A percentile compares a stretch with the other conserved stretches of the same genome.
Evolutionary conservation across 78 protist species (phyloP).

Genomic region (Cavenderia fasciculata): DNA sequence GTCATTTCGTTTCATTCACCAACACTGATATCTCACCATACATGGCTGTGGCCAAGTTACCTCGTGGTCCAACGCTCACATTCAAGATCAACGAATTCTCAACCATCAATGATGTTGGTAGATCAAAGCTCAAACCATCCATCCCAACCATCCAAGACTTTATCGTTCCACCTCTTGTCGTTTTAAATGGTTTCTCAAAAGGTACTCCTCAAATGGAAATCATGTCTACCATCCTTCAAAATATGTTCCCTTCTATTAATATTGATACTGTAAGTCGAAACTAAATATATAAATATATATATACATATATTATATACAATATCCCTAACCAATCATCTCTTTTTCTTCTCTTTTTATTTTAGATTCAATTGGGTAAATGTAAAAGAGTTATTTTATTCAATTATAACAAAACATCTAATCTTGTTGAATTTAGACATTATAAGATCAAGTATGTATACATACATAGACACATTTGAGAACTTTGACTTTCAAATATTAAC

Average conservation of each 20-base stretch:
- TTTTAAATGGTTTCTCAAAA: slow-evolving; percentile 83
- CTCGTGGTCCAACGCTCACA: slow-evolving; percentile 91
- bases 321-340: not conserved
- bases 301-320: not conserved
- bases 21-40: slow-evolving; percentile 69
- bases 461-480: not conserved
- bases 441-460: slow-evolving; percentile 26
- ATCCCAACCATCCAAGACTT: not conserved
- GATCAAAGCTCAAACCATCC: slow-evolving; percentile 32
- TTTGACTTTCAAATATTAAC: not conserved
- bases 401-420: slow-evolving; percentile 43
- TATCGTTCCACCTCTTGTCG: slow-evolving; percentile 61
- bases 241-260: slow-evolving; percentile 91
- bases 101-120: slow-evolving; percentile 62
- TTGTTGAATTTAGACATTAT: slow-evolving; percentile 85
- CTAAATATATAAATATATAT: not conserved
- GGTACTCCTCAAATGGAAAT: slow-evolving; percentile 79
- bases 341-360: not conserved
- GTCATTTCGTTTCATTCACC: slow-evolving; percentile 83
- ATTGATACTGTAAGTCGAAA: slow-evolving; percentile 78
- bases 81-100: slow-evolving; percentile 78
- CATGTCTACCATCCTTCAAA: slow-evolving; percentile 84
- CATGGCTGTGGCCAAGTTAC: slow-evolving; percentile 76
- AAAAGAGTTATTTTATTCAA: slow-evolving; percentile 77
- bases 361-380: slow-evolving; percentile 45